A percentile compares a stretch with the other conserved stretches of the same genome.
These are phyloP conservation scores for Balakata baccata DNA, from an alignment of 345 rosid genomes.

Conservation along the genomic window DNA sequence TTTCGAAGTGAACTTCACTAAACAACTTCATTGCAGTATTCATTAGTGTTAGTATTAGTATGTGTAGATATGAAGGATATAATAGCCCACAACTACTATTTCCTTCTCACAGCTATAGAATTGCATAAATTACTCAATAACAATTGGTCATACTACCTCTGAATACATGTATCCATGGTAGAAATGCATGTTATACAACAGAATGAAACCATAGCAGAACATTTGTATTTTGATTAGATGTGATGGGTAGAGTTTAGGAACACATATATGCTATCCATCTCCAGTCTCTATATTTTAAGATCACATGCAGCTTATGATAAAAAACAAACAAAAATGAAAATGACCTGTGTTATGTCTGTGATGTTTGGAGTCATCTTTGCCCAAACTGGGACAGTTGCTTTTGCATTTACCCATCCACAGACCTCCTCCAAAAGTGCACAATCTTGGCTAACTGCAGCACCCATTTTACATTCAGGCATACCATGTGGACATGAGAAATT, in stretches of 20 bases:
- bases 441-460: conserved; percentile 97
- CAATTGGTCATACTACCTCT: too few species aligned
- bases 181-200: too few species aligned
- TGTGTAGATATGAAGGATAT: too few species aligned
- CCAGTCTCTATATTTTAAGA: background rate
- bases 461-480: conserved; percentile 99
- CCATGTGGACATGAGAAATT: conserved; percentile 99
- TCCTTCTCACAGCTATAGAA: too few species aligned
- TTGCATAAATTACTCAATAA: too few species aligned
- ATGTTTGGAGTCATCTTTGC: conserved; percentile 99
- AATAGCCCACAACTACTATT: too few species aligned
- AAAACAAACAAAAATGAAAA: conserved; percentile 12
- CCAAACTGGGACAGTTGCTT: conserved; percentile 98
- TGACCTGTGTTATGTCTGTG: conserved; percentile 87
- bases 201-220: too few species aligned
- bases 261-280: background rate
- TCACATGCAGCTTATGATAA: background rate
- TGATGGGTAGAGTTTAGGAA: background rate
- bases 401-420: conserved; percentile 93
- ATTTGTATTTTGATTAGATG: background rate
- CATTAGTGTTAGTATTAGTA: too few species aligned
- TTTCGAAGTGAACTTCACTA: too few species aligned
- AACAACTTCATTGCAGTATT: too few species aligned
- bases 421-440: conserved; percentile 76
- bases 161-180: too few species aligned